Evolutionary conservation across 257 asterid species (phyloP).

Genomic region (Fraxinus anomala): DNA sequence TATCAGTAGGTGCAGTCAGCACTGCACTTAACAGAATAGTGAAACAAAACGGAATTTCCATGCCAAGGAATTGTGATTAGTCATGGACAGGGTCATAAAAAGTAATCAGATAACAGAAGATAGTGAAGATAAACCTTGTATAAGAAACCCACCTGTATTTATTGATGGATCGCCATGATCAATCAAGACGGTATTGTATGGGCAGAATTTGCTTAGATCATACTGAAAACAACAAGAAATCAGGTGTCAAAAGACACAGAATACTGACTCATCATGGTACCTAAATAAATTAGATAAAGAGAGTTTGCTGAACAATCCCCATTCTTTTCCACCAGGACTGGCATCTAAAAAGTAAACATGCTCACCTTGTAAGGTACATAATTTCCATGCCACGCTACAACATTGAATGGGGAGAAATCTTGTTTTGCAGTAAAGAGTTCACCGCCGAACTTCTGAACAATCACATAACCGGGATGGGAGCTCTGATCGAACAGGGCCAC

Average conservation of each 20-base stretch:
- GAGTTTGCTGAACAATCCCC: neutral
- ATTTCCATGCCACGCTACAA: conserved; percentile 98
- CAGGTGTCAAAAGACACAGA: conserved; percentile 22
- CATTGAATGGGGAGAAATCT: conserved; percentile 95
- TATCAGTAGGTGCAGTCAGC: conserved; percentile 91
- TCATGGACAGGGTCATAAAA: conserved; percentile 8
- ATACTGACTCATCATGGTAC: conserved; percentile 1
- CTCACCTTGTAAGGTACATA: conserved; percentile 86
- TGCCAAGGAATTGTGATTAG: neutral
- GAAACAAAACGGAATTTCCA: conserved; percentile 9
- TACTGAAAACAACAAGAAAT: conserved; percentile 59
- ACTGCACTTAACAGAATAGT: conserved; percentile 52
- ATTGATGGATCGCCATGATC: conserved; percentile 98
- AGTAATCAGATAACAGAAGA: neutral
- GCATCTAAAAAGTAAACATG: neutral
- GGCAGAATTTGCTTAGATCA: conserved; percentile 89
- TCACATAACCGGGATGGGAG: conserved; percentile 69
- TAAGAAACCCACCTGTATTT: conserved; percentile 66
- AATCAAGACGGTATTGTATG: conserved; percentile 84
- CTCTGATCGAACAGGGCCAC: conserved; percentile 78
- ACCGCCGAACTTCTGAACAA: conserved; percentile 96
- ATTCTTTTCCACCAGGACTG: neutral
- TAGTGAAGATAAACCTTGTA: conserved; percentile 1
- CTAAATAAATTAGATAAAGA: conserved; percentile 12
- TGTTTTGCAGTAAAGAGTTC: conserved; percentile 93